Base-by-base conservation (phyloP, 2,329 filamentous ascomycete species). In the Aspergillus sojae region DNA sequence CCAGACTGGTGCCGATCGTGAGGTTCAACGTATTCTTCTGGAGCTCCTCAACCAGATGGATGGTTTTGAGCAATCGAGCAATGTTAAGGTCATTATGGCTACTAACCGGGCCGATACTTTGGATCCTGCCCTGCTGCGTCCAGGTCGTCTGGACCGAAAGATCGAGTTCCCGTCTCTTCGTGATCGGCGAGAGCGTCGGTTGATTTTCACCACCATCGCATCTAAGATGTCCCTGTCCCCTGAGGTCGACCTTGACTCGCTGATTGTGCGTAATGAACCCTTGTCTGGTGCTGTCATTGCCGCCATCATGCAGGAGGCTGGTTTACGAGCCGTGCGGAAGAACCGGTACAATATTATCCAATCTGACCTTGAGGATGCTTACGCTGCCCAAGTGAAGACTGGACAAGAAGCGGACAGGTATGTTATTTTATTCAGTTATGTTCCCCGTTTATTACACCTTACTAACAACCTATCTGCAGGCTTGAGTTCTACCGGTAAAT, bases 71-170 rank as follows among this genome's bases (percentile, higher is more conserved):
- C 95, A 99, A 81, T 97, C 93, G 0, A 92, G 93, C 78, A 99
- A 99, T 80, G 95, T 99, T 81, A 99, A 99, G 84, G 95, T 99
- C 78, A 99, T 99, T 83, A 99, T 99, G 95, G 95, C 95, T 70
- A 99, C 95, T 70, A 99, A 99, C 84, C 91, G 95, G 78, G 94
- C 95, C 69, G 95, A 98, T 79, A 99, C 95, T 7, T 86, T 99
- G 68, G 95, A 99, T 77, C 95, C 95, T 19, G 95, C 95, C 48
- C 86, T 99, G 66, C 88, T 99, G 65, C 93, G 95, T 73, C 95
- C 95, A 36, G 95, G 95, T 70, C 93, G 95, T 83, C 86, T 99
- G 63, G 95, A 99, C 81, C 88, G 95, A 76, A 99, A 99, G 86
- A 99, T 99, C 70, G 95, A 99, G 80, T 99, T 99, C 80, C 95